Evolutionary conservation across 768 basidiomycete species (phyloP), one percentile per base, ranked within the genome.

Genomic region (Kondoa malvinella): DNA sequence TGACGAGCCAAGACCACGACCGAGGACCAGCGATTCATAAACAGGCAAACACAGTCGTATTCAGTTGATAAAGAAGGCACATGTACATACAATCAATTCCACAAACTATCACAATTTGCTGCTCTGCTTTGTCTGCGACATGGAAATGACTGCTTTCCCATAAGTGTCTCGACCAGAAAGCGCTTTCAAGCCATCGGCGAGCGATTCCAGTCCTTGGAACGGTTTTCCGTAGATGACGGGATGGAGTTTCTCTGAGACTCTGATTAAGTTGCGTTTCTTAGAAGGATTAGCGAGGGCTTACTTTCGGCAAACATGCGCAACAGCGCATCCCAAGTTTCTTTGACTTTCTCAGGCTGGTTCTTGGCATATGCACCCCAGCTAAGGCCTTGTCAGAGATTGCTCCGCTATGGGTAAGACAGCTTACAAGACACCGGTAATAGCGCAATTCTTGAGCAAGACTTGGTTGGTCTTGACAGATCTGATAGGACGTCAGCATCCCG

Each of bases 131-230:
- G 58, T 26, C 30, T 60, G 58, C 12, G 8, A 12, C 14, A 63
- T 33, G 29, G 3, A 8, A 12, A 63, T 63, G 29, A 92, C 80
- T 0, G 81, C 87, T 75, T 96, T 96, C 0, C 94, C 94, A 89
- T 91, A 97, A 2, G 91, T 92, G 78, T 88, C 83, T 70, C 94
- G 80, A 59, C 80, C 80, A 74, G 92, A 91, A 25, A 97, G 77
- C 29, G 88, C 90, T 16, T 74, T 75, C 63, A 96, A 77, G 0
- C 87, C 94, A 0, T 85, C 83, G 1, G 81, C 77, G 1, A 92
- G 77, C 8, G 76, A 77, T 29, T 87, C 86, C 0, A 96, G 77
- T 0, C 87, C 79, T 4, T 74, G 57, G 50, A 21, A 50, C 56
- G 14, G 26, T 26, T 21, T 61, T 2, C 2, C 17, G 27, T 31